Conservation (phyloP, 2,329 filamentous ascomycete genomes). For the Epichloe sibirici region DNA sequence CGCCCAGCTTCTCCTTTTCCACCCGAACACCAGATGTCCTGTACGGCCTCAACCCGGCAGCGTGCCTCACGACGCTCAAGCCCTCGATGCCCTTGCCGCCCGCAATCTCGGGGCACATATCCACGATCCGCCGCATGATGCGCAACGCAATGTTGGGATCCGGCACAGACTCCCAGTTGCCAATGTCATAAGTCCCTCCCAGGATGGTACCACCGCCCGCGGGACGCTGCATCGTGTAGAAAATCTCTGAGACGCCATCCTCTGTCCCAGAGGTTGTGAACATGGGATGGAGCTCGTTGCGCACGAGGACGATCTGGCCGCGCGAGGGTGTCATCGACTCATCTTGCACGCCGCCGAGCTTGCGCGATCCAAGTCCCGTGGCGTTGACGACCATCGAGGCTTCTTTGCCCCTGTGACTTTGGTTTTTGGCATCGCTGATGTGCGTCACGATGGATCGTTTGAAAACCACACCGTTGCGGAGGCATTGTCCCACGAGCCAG, state of each 20-base stretch:
- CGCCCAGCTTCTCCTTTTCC: conserved; percentile 43
- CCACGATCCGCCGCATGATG: conserved; percentile 71
- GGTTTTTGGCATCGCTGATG: conserved; percentile 51
- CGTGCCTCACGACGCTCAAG: conserved; percentile 66
- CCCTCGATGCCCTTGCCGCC: conserved; percentile 56
- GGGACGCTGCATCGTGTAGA: conserved; percentile 76
- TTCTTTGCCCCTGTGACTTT: conserved; percentile 38
- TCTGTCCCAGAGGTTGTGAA: conserved; percentile 57
- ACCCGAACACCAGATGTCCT: conserved; percentile 62
- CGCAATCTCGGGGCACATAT: conserved; percentile 51
- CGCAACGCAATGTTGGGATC: conserved; percentile 69
- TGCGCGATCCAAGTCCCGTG: conserved; percentile 63
- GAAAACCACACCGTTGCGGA: conserved; percentile 58
- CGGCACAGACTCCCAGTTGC: conserved; percentile 66
- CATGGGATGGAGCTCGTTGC: conserved; percentile 67
- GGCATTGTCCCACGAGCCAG: conserved; percentile 72
- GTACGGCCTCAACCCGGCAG: conserved; percentile 68
- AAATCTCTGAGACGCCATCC: conserved; percentile 58
- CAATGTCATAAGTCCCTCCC: conserved; percentile 73
- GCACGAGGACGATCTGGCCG: conserved; percentile 73
- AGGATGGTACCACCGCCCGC: conserved; percentile 70
- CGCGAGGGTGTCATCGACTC: conserved; percentile 59
- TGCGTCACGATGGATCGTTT: conserved; percentile 54
- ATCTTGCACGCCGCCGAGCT: conserved; percentile 74
- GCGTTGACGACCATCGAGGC: conserved; percentile 72